Base-by-base conservation (phyloP, 169 alveolate genomes). In the Plasmodium coatneyi region DNA sequence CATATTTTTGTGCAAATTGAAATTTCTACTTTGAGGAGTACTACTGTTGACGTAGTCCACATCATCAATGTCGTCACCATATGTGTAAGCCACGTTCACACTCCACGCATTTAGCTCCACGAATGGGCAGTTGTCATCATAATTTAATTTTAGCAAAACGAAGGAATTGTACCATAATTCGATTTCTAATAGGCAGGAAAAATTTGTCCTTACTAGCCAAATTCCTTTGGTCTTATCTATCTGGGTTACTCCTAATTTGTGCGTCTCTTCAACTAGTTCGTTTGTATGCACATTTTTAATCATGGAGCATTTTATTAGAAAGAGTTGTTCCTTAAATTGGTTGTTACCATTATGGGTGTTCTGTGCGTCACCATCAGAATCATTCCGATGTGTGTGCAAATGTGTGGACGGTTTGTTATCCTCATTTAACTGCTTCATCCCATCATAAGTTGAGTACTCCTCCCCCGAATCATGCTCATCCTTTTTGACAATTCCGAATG, bases 31-130 rank as follows among this genome's bases (percentile, higher is more conserved):
- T n/a, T 43, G 80, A 7, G 56, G 19, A n/a, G 41, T 34, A 19
- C 74, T 22, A n/a, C 52, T 91, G 36, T 82, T 32, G n/a, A 46
- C 46, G 14, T 70, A 70, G 80, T 87, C 93, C 32, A 82, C 54
- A 39, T 91, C 95, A 49, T 91, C 95, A 28, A 91, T 71, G 60
- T 91, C 95, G 54, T 91, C 95, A 71, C 95, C 95, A 91, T 80
- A 81, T 16, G 91, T 91, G 9, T 91, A 91, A 0, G 95, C 95
- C 7, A 91, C 95, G 54, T 91, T 30, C 19, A 91, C 92, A 43
- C 32, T 66, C 95, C 95, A 91, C 1, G 92, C 60, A 71, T 91
- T 91, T 54, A 91, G 56, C 32, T 80, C 81, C 32, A 91, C 80
- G 56, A 66, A 80, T 4, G 91, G 39, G 39, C 80, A 25, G 32